A percentile compares a stretch with the other conserved stretches of the same genome.
Evolutionary conservation across 768 basidiomycete species (phyloP).

Genomic region (Auricularia heimuer): DNA sequence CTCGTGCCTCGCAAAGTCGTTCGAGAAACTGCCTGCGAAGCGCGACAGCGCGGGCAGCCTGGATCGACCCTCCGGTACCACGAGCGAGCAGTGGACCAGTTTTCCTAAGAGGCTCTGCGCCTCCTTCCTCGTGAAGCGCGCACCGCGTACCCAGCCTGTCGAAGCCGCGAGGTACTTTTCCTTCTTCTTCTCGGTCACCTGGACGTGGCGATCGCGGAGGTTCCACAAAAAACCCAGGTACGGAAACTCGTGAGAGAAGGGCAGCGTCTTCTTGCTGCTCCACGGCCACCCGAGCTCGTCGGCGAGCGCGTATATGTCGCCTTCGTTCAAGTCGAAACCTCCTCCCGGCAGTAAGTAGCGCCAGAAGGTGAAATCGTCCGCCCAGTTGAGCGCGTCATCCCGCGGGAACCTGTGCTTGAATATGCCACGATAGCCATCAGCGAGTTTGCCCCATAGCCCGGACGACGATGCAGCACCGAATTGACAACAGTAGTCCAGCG

Average conservation of each 20-base stretch:
- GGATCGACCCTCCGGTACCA: not conserved
- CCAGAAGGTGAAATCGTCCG: not conserved
- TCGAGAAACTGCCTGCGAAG: not conserved
- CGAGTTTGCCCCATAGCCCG: not conserved
- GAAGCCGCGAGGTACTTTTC: not conserved
- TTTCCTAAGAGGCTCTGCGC: too few relatives aligned
- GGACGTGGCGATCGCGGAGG: not conserved
- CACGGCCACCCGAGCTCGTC: not conserved
- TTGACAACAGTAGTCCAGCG: not conserved
- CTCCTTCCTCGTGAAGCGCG: too few relatives aligned
- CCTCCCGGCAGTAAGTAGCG: not conserved
- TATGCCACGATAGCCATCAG: not conserved
- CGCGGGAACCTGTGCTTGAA: not conserved
- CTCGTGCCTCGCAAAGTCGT: not conserved
- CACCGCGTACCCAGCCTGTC: not conserved
- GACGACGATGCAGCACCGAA: not conserved
- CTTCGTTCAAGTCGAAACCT: not conserved
- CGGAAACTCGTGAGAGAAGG: not conserved
- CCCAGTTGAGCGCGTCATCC: not conserved
- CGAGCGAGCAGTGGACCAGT: not conserved
- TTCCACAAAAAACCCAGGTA: not conserved
- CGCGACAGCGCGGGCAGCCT: not conserved
- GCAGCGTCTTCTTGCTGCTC: not conserved
- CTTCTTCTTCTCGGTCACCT: not conserved
- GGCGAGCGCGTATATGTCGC: not conserved